Base-by-base conservation (phyloP, 768 basidiomycete genomes). In the Kwoniella dejecticola region DNA sequence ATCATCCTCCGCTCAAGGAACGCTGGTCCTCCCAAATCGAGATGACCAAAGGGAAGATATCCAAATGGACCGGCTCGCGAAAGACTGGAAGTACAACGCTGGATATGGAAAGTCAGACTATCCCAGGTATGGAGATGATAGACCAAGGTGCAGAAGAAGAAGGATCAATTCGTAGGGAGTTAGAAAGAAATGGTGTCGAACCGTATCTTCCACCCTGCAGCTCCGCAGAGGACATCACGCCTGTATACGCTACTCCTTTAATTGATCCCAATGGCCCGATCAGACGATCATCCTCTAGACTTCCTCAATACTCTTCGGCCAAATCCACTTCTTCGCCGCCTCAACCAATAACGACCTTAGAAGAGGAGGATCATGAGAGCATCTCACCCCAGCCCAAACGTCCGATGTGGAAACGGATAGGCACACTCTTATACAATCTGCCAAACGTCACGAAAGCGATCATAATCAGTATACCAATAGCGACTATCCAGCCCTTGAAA, bases 401-500 rank as follows among this genome's bases (percentile, higher is more conserved):
- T n/a, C 48, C 48, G 7, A 4, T 50, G 21, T 50, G 48, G 48
- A 50, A 31, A 29, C 13, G 8, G 19, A 30, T 50, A 15, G 2
- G 26, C 24, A 15, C 19, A 12, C 21, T 29, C 15, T n/a, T 50
- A 4, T 50, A 50, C 48, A 29, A 50, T 10, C 30, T 30, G 7
- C 48, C 48, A 27, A 50, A 50, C 19, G 48, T 81, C n/a, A 80
- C 80, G 0, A 62, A 80, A 29, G 67, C 81, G 1, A 76, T 83
- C 57, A 61, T 79, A 15, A 42, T 82, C 31, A 75, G 81, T 12
- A 63, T 83, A 12, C 78, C 80, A 21, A 78, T 80, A 49, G 77
- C 81, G 1, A 69, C 82, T 2, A 67, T 82, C 23, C 64, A 72
- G 15, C 80, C 81, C 0, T 67, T 83, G 26, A 81, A 82, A 64